Conservation (phyloP, 768 basidiomycete species). For the Cyclocybe aegerita region DNA sequence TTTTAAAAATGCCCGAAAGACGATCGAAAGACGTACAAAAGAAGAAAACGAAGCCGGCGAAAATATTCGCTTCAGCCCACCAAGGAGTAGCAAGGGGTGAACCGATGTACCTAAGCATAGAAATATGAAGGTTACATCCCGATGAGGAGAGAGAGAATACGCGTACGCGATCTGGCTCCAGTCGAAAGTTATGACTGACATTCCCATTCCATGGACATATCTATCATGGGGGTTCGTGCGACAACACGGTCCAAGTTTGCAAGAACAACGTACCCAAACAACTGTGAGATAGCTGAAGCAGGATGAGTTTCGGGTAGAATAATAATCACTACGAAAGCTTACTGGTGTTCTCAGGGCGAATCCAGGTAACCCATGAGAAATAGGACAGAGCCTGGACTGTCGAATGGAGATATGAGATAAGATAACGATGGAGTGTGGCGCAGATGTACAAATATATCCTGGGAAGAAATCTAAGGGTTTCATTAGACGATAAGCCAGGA, state of each 20-base stretch:
- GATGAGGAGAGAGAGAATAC: not conserved
- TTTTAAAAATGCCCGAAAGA: too few species aligned
- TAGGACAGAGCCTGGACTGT: constrained; percentile 49
- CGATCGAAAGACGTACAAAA: constrained; percentile 43
- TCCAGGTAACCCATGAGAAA: constrained; percentile 62
- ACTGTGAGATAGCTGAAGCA: constrained; percentile 38
- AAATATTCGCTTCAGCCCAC: constrained; percentile 76
- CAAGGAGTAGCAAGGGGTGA: constrained; percentile 55
- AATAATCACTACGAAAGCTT: constrained; percentile 14
- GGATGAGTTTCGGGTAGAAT: constrained; percentile 2
- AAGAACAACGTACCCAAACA: constrained; percentile 40
- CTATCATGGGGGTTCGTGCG: constrained; percentile 12
- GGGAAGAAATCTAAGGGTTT: constrained; percentile 35
- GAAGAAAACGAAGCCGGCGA: constrained; percentile 59
- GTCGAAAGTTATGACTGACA: constrained; percentile 49
- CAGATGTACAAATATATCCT: constrained; percentile 38
- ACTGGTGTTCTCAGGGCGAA: constrained; percentile 49
- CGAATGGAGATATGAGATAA: constrained; percentile 2
- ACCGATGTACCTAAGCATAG: constrained; percentile 37
- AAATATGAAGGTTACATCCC: not conserved
- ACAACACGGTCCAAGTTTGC: not conserved
- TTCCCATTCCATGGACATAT: constrained; percentile 48
- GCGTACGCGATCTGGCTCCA: constrained; percentile 63
- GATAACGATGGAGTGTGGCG: not conserved
- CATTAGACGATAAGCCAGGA: constrained; percentile 1